phyloP scores from a whole-genome alignment of 2,329 filamentous ascomycete species.

The Xylariaceae sp. region DNA sequence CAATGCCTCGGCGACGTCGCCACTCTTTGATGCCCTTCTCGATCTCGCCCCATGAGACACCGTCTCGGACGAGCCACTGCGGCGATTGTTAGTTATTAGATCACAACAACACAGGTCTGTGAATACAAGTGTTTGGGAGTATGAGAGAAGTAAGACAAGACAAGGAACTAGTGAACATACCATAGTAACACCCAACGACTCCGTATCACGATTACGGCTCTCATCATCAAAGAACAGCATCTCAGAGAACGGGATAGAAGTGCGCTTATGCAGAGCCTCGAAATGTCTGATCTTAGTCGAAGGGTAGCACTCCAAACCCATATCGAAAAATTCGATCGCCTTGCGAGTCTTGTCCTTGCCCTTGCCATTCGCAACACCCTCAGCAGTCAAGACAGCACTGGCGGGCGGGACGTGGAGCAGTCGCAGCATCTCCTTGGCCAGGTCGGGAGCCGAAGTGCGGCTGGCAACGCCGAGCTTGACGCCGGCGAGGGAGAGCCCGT shows the following conservation, averaged over 20 bases:
- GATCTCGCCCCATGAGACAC: slow-evolving; percentile 71
- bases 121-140: too few species aligned
- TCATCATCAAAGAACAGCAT: slow-evolving; percentile 98
- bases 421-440: slow-evolving; percentile 77
- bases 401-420: slow-evolving; percentile 58
- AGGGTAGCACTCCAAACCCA: slow-evolving; percentile 64
- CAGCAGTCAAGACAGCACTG: slow-evolving; percentile 17
- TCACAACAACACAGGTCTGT: too few species aligned
- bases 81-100: too few species aligned
- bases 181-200: slow-evolving; percentile 76
- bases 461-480: slow-evolving; percentile 69
- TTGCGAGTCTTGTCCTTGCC: slow-evolving; percentile 35
- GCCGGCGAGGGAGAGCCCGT: slow-evolving; percentile 47
- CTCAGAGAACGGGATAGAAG: slow-evolving; percentile 68
- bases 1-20: slow-evolving; percentile 61
- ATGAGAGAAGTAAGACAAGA: too few species aligned
- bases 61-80: slow-evolving; percentile 65
- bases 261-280: slow-evolving; percentile 64
- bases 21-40: slow-evolving; percentile 77
- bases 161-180: slow-evolving; percentile 22
- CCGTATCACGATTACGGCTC: slow-evolving; percentile 77
- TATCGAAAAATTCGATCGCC: slow-evolving; percentile 58
- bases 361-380: slow-evolving; percentile 4
- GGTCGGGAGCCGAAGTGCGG: slow-evolving; percentile 72
- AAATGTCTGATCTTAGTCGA: slow-evolving; percentile 85